These are phyloP conservation scores for Boletus coccyginus DNA, from an alignment of 768 basidiomycete genomes.

Conservation along the genomic window DNA sequence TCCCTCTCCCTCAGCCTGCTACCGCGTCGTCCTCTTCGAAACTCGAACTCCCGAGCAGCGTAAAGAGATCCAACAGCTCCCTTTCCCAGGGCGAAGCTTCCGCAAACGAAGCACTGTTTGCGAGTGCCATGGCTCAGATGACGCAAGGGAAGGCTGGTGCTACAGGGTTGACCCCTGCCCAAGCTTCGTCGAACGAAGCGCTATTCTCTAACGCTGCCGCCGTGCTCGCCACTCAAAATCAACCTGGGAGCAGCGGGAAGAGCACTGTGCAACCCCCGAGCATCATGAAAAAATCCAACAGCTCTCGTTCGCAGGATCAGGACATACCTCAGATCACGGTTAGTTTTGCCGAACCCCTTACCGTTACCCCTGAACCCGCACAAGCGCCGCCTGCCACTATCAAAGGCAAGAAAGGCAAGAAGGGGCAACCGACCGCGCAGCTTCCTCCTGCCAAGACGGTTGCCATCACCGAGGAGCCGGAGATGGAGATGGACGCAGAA, in stretches of 20 bases:
- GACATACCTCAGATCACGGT: conserved; percentile 29
- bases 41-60: conserved; percentile 19
- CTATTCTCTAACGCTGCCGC: conserved; percentile 25
- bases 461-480: conserved; percentile 14
- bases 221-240: conserved; percentile 8
- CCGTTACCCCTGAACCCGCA: conserved; percentile 5
- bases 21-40: conserved; percentile 7
- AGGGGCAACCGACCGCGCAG: conserved; percentile 15
- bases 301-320: conserved; percentile 25
- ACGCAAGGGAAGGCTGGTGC: conserved; percentile 8
- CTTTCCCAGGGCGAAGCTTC: conserved; percentile 26
- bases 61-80: conserved; percentile 26
- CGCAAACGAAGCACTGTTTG: conserved; percentile 27
- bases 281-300: conserved; percentile 26
- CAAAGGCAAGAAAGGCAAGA: conserved; percentile 29
- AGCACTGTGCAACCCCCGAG: conserved; percentile 17
- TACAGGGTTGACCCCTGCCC: conserved; percentile 11
- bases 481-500: conserved; percentile 19
- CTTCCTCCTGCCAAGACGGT: conserved; percentile 12
- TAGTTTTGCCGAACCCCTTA: conserved; percentile 17
- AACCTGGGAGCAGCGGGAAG: conserved; percentile 3
- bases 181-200: conserved; percentile 25
- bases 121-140: conserved; percentile 23
- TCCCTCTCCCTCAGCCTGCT: conserved; percentile 13
- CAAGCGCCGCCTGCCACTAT: conserved; percentile 3